Conservation (phyloP, 2,329 filamentous ascomycete species). For the Fragosphaeria purpurea region DNA sequence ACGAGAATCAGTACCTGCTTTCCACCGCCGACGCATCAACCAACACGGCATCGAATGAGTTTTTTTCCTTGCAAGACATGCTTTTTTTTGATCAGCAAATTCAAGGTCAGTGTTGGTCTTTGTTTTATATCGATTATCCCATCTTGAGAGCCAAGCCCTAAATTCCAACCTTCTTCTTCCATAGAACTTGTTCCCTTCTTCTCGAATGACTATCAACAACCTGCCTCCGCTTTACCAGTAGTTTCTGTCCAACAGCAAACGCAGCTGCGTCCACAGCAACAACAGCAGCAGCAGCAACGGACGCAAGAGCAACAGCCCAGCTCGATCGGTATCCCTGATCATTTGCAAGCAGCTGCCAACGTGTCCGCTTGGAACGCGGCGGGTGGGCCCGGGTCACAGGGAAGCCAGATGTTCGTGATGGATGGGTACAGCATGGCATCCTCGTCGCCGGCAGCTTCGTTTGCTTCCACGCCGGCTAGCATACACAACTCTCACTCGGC, state of each 20-base stretch:
- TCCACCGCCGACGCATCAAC: neutral
- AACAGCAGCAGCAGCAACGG: slow-evolving; percentile 14
- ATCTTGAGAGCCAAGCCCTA: no score
- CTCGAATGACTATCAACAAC: neutral
- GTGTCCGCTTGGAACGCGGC: slow-evolving; percentile 34
- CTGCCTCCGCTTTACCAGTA: neutral
- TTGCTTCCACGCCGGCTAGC: slow-evolving; percentile 7
- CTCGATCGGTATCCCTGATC: slow-evolving; percentile 27
- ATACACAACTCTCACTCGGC: slow-evolving; percentile 16
- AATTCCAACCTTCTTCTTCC: no score
- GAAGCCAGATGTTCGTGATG: slow-evolving; percentile 24
- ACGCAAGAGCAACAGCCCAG: slow-evolving; percentile 14
- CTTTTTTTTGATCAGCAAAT: slow-evolving; percentile 10
- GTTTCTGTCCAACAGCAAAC: neutral
- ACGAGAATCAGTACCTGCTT: neutral
- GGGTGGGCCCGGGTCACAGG: slow-evolving; percentile 23
- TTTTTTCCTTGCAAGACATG: neutral
- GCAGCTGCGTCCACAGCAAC: neutral
- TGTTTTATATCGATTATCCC: no score
- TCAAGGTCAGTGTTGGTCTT: slow-evolving; percentile 2
- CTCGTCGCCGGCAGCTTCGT: slow-evolving; percentile 21
- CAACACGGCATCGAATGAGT: neutral
- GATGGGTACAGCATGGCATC: slow-evolving; percentile 25
- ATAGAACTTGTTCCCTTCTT: neutral
- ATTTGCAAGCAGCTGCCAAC: slow-evolving; percentile 26